Evolutionary conservation across 768 basidiomycete species (phyloP).

Genomic region (Serendipita sp.): DNA sequence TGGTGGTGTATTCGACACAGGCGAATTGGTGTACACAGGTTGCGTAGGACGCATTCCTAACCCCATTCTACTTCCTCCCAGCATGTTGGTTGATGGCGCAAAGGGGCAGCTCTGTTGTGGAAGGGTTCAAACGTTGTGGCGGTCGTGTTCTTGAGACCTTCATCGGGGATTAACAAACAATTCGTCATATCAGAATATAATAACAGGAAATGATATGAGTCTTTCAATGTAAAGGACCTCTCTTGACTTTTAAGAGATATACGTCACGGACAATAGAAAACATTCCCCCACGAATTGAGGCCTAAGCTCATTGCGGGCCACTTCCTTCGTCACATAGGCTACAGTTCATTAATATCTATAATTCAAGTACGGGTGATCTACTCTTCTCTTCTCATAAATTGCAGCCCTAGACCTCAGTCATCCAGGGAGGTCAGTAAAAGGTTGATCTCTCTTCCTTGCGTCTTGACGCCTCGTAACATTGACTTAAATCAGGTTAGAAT

Average conservation of each 20-base stretch:
- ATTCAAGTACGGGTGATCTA: too few species aligned
- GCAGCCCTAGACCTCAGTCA: background rate
- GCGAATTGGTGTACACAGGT: constrained; percentile 79
- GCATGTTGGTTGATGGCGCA: background rate
- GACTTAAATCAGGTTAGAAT: background rate
- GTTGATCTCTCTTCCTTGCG: background rate
- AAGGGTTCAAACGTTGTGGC: background rate
- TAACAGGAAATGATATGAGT: background rate
- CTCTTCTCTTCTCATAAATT: background rate
- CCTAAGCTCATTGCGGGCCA: background rate
- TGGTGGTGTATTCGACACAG: constrained; percentile 81
- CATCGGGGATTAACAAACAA: too few species aligned
- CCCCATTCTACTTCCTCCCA: constrained; percentile 46
- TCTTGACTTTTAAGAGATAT: too few species aligned
- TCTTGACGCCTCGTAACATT: background rate
- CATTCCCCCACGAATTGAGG: background rate
- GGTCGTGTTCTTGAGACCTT: background rate
- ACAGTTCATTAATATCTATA: too few species aligned
- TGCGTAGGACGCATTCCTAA: constrained; percentile 78
- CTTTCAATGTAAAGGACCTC: background rate
- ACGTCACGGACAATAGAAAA: too few species aligned
- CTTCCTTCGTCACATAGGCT: background rate
- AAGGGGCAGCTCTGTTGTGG: background rate
- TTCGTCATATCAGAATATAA: background rate
- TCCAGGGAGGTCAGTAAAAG: background rate